Conservation (phyloP, 2,329 filamentous ascomycete genomes). For the Exserohilum rostratum region DNA sequence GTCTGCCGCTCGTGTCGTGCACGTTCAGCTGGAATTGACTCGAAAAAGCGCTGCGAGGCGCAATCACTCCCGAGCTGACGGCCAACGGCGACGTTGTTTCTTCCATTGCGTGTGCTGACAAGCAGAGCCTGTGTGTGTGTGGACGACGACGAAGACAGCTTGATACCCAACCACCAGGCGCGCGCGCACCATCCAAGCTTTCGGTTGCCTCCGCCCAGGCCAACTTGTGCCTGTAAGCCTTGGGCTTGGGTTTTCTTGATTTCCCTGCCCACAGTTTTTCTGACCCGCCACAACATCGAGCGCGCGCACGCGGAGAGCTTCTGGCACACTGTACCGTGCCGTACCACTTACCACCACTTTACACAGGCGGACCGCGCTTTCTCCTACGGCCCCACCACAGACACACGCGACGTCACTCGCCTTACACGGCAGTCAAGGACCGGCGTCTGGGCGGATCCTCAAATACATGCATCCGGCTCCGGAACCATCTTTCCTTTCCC, state of each 20-base stretch:
- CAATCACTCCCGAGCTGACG: background rate
- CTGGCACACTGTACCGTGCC: no score
- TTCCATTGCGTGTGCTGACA: background rate
- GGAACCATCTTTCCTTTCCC: conserved; percentile 24
- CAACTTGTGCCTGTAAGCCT: conserved; percentile 6
- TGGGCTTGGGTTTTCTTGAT: conserved; percentile 9
- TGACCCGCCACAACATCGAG: background rate
- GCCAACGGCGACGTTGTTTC: background rate
- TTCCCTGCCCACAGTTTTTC: background rate
- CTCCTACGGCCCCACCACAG: conserved; percentile 15
- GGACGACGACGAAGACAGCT: background rate
- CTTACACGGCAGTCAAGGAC: conserved; percentile 38
- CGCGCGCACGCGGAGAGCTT: background rate
- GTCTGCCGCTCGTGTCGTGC: background rate
- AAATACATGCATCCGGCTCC: conserved; percentile 53
- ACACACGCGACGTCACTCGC: conserved; percentile 21
- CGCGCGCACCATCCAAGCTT: conserved; percentile 9
- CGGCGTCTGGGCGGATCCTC: conserved; percentile 58
- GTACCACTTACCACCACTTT: background rate
- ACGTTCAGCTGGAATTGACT: background rate
- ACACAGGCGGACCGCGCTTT: conserved; percentile 1
- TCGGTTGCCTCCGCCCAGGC: conserved; percentile 10
- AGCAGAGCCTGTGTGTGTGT: background rate
- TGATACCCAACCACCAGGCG: conserved; percentile 5
- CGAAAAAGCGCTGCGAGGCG: background rate